phyloP scores from a whole-genome alignment of 148 eudicot species.

The Persicaria maculosa region DNA sequence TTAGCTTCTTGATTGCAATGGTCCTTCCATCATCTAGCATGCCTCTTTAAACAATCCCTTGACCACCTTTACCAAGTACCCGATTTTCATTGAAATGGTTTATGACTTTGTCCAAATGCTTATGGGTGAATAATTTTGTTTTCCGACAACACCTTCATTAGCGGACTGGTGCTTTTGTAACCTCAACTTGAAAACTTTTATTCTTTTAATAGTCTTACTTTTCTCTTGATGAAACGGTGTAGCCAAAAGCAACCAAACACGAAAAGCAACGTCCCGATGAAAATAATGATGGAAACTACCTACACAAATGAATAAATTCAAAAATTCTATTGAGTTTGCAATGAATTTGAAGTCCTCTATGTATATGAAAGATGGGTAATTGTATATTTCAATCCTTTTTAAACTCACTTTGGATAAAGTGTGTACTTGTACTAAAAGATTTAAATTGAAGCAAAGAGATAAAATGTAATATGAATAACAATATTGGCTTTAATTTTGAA shows the following conservation, averaged over 20 bases:
- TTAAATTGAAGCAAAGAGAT: too few species aligned
- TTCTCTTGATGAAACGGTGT: neutral
- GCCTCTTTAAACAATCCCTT: neutral
- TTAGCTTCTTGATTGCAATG: slow-evolving; percentile 4
- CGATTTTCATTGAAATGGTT: neutral
- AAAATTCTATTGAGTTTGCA: neutral
- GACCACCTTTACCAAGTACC: slow-evolving; percentile 5
- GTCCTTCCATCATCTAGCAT: neutral
- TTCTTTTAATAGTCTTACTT: neutral
- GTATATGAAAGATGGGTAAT: too few species aligned
- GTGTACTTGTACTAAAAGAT: too few species aligned
- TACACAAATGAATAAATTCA: neutral
- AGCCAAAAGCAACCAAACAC: slow-evolving; percentile 2
- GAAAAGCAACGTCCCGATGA: neutral
- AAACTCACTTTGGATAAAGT: too few species aligned
- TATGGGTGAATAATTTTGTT: slow-evolving; percentile 2
- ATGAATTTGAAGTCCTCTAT: too few species aligned
- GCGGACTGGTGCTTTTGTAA: slow-evolving; percentile 3
- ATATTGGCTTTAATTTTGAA: too few species aligned
- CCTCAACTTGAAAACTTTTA: neutral
- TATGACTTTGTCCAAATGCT: slow-evolving; percentile 2
- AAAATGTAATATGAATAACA: too few species aligned
- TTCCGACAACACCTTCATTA: neutral
- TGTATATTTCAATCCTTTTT: too few species aligned
- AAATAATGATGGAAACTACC: neutral